Percentiles rank a stretch among this genome's conserved stretches.
Conservation (phyloP, 495 filamentous ascomycete species). For the Aspergillus coremiiformis region DNA sequence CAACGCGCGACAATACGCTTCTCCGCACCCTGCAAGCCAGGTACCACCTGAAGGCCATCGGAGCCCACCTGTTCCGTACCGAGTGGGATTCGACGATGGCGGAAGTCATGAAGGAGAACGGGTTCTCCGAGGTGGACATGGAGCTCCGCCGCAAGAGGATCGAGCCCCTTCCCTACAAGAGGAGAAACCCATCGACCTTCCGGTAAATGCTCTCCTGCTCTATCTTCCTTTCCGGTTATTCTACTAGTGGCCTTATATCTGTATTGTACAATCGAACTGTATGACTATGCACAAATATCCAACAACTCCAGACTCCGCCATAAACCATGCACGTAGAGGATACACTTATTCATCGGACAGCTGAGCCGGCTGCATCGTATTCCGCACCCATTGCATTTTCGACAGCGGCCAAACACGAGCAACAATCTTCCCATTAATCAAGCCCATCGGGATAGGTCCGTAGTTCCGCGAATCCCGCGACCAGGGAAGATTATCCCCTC, state of each 20-base stretch:
- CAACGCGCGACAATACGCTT: slow-evolving; percentile 57
- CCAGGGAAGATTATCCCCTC: slow-evolving; percentile 76
- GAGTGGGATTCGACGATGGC: slow-evolving; percentile 82
- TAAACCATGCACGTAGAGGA: slow-evolving; percentile 1
- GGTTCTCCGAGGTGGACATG: slow-evolving; percentile 65
- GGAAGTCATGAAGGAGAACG: slow-evolving; percentile 75
- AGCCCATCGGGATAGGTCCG: slow-evolving; percentile 75
- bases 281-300: slow-evolving; percentile 40
- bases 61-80: slow-evolving; percentile 78
- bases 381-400: slow-evolving; percentile 45
- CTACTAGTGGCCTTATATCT: slow-evolving; percentile 25
- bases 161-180: slow-evolving; percentile 50
- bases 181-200: slow-evolving; percentile 43
- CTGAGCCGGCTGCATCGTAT: slow-evolving; percentile 39
- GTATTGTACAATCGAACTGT: slow-evolving; percentile 45
- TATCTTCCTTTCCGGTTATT: slow-evolving; percentile 15
- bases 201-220: slow-evolving; percentile 21
- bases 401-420: slow-evolving; percentile 50
- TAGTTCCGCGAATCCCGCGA: slow-evolving; percentile 81
- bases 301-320: slow-evolving; percentile 27
- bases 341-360: slow-evolving; percentile 14
- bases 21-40: slow-evolving; percentile 64
- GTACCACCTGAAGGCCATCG: slow-evolving; percentile 62
- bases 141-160: slow-evolving; percentile 73
- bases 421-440: slow-evolving; percentile 83